Evolutionary conservation across 1,284 basidiomycete species (phyloP).

Genomic region (Rhizopogon hawkerae): DNA sequence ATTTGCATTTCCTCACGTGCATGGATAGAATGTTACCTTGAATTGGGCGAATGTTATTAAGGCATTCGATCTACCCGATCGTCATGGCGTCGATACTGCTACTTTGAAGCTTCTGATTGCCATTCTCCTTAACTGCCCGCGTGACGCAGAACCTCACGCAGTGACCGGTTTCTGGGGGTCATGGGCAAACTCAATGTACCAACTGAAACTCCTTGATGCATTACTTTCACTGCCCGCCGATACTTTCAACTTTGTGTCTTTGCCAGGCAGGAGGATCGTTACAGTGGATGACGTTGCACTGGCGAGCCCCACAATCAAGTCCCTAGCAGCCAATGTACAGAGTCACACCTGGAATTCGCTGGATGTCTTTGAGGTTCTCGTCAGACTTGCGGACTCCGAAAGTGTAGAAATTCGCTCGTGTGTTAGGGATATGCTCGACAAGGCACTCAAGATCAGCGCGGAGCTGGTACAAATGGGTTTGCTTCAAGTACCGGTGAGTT

Average conservation of each 20-base stretch:
- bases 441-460: conserved; percentile 86
- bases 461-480: conserved; percentile 93
- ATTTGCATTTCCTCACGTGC: conserved; percentile 14
- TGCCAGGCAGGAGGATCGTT: conserved; percentile 75
- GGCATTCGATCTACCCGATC: conserved; percentile 70
- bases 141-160: conserved; percentile 63
- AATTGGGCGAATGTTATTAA: conserved; percentile 77
- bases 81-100: conserved; percentile 73
- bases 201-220: conserved; percentile 82
- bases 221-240: conserved; percentile 83
- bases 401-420: conserved; percentile 61
- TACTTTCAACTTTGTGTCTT: conserved; percentile 83
- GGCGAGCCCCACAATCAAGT: conserved; percentile 81
- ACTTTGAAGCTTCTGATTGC: conserved; percentile 77
- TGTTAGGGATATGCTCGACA: conserved; percentile 85
- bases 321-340: conserved; percentile 78
- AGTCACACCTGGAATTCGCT: conserved; percentile 91
- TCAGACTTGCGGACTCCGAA: conserved; percentile 67
- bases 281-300: conserved; percentile 79
- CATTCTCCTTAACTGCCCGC: conserved; percentile 64
- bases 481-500: conserved; percentile 78
- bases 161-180: conserved; percentile 74
- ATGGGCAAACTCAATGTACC: conserved; percentile 83
- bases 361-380: conserved; percentile 85
- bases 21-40: conserved; percentile 47